Base-by-base conservation (phyloP, 2,329 filamentous ascomycete genomes). In the Pseudogymnoascus sp. region DNA sequence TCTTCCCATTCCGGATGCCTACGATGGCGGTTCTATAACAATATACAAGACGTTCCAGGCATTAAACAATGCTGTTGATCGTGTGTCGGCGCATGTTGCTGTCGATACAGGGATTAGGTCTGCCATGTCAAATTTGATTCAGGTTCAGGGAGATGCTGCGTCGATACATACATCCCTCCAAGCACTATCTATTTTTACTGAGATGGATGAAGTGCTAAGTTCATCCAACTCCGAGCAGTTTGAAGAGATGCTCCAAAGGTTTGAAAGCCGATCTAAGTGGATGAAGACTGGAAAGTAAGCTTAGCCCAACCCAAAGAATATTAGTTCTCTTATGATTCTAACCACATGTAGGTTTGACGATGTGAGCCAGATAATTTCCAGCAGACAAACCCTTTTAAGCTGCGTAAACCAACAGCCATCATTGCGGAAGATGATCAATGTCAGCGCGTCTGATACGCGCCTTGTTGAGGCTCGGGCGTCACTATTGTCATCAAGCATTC, bases 11-110 rank as follows among this genome's bases (percentile, higher is more conserved):
- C 90, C 92, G 0, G 78, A 81, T 7, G 77, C 80, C 2, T 83
- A 82, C 60, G 78, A 82, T 11, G 87, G 84, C 31, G 84, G 88
- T 63, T 80, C 87, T 1, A 86, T 88, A 2, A 87, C 85, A 0
- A 78, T 93, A 0, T 97, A 96, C 76, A 89, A 87, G 69, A 86
- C 87, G 0, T 92, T 96, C 65, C 91, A 96, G 73, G 85, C 86
- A 21, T 81, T 97, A 65, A 84, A 91, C 70, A 86, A 86, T 67
- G 86, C 87, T 2, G 78, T 80, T 9, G 83, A 86, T 60, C 72
- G 84, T 11, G 65, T 73, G 1, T 76, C 81, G 8, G 83, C 89
- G 21, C 78, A 80, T 53, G 73, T 76, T 26, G 82, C 83, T 15
- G 79, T 93, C 2, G 83, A 91, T 64, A 80, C 85, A 42, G 86